Evolutionary conservation across 2,329 filamentous ascomycete genomes (phyloP), one percentile per base, ranked within the genome.

Genomic region (Escovopsis sp.): DNA sequence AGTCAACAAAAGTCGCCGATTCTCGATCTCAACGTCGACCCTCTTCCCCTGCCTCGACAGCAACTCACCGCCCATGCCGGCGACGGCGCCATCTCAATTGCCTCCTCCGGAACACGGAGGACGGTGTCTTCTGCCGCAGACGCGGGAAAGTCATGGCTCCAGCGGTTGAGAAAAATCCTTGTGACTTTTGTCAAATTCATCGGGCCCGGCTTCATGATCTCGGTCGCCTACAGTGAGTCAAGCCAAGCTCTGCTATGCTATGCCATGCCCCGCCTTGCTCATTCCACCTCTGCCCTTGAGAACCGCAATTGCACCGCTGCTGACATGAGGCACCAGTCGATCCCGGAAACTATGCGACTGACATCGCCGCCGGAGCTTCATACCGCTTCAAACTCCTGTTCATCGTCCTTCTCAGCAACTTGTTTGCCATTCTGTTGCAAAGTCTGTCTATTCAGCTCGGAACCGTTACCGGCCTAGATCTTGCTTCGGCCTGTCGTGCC

Each of bases 401-500:
- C 57, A 63, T 82, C 44, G 68, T 82, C 30, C 60, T 83, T 9
- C 60, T 80, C 46, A 73, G 72, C 53, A 83, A 83, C 50, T 46
- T 81, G 34, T 77, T 82, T 47, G 78, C 78, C 44, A 79, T 83
- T 36, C 71, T 80, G 43, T 61, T 82, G 15, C 78, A 83, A 52
- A 72, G 67, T 15, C 64, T 83, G 2, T 71, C 71, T 46, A 73
- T 79, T 53, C 79, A 79, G 51, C 63, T 82, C 5, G 77, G 77
- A 23, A 77, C 73, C 12, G 74, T 82, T 42, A 79, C 71, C 1
- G 77, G 77, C 2, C 55, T 79, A 34, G 76, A 80, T 45, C 61
- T 82, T 12, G 73, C 77, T 1, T 66, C 78, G 41, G 73, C 75
- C 9, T 80, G 75, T 45, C 67, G 76, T 25, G 71, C 65, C 8